Evolutionary conservation across 495 filamentous ascomycete species (phyloP), one percentile per base, ranked within the genome.

Genomic region (Collariella sp.): DNA sequence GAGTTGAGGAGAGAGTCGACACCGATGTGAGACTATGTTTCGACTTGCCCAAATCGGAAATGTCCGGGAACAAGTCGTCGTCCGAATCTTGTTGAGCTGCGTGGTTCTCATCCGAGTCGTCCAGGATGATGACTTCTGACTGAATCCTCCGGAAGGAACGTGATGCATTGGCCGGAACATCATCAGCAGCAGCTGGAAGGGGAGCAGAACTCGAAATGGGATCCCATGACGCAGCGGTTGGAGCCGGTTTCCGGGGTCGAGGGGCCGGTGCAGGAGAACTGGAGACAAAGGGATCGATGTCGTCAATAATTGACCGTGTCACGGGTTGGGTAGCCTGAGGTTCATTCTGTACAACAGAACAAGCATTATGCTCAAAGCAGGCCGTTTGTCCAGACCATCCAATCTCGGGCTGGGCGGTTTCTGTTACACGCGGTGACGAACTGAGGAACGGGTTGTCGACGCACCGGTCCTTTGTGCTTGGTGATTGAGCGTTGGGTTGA

Each of bases 131-230:
- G 31, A 59, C 54, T 31, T 55, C 59, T 18, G 55, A 66, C 16
- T 43, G 47, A 10, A 24, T 55, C 29, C 52, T 65, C 13, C 48
- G 48, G 16, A 65, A 33, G 1, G 40, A 12, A 12, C 52, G 56
- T 10, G 46, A 6, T 29, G 52, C 15, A 6, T 29, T 35, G 4
- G 46, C 18, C 1, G 52, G 49, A 5, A 45, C 33, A 29, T 56
- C 48, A 33, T 63, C 52, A n/a, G 29, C 15, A 11, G 22, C 35
- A 5, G 38, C 42, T 7, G 56, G 50, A 16, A 70, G 66, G 3
- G 72, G 71, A 23, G 71, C 72, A 4, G 75, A 77, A 57, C 72
- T 76, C 18, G 73, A 76, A 46, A 76, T 76, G 0, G 72, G 75
- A 59, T 76, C 74, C 74, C 74, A 77, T 1, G 58, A 46, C 22